Evolutionary conservation across 2,329 filamentous ascomycete genomes (phyloP), one percentile per base, ranked within the genome.

Genomic region (Metarhizium sp.): DNA sequence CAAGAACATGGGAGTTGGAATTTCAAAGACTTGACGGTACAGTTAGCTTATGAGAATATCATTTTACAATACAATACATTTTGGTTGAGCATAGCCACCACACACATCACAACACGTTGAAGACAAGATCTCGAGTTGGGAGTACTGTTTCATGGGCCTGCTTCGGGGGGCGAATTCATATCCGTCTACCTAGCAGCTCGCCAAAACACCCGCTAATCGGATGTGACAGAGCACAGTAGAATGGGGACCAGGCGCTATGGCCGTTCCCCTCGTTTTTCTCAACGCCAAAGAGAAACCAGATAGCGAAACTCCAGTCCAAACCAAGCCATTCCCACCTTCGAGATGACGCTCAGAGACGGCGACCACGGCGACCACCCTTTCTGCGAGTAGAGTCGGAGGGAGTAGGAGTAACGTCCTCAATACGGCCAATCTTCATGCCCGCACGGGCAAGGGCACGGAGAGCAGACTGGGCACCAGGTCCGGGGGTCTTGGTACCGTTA

Each of bases 281-380:
- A 82, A 79, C 77, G 78, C 79, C 80, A 81, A 76, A 80, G 75
- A 75, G 68, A 75, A 72, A 73, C 76, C 75, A 78, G 71, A 75
- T 71, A 71, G 67, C 65, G 66, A 69, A 71, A 68, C 65, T 69
- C 68, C 66, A 67, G 66, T 66, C 64, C 66, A 64, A 66, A 62
- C 64, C 62, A 66, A 65, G 61, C 61, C 59, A 62, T 58, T 61
- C 57, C 65, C 14, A 47, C 46, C 32, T 51, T 50, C 38, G 42
- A 52, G 51, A 55, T 52, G 53, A 57, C 53, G 59, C 78, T 89
- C 82, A 99, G 79, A 99, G 89, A 96, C 94, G 92, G 82, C 94
- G 94, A 97, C 94, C 94, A 89, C 94, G 92, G 80, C 94, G 92
- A 96, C 94, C 94, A 83, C 94, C 94, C 91, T 99, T 99, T 83